Conservation (phyloP, 768 basidiomycete genomes). For the Sporobolomyces pararoseus region DNA sequence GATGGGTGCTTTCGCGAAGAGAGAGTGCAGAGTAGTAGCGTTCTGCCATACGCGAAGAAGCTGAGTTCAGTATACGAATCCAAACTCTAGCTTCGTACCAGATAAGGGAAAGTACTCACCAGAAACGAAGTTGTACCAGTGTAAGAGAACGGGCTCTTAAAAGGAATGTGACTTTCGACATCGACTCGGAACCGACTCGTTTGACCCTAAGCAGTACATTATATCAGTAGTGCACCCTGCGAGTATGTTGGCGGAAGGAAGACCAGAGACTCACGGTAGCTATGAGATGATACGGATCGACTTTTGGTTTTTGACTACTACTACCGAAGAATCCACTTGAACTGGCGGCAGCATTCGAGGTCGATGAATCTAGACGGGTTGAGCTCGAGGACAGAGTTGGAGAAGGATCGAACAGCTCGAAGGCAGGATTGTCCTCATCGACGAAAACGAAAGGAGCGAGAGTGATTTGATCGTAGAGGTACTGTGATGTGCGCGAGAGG, state of each 20-base stretch:
- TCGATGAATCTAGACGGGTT: slow-evolving; percentile 13
- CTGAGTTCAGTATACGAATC: too few relatives aligned
- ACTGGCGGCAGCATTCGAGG: slow-evolving; percentile 4
- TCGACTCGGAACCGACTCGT: slow-evolving; percentile 41
- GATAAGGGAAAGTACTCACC: slow-evolving; percentile 14
- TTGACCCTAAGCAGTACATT: too few relatives aligned
- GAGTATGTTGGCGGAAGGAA: background rate
- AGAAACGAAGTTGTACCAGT: slow-evolving; percentile 48
- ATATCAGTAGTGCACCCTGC: background rate
- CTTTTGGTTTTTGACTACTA: slow-evolving; percentile 62
- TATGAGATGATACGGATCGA: slow-evolving; percentile 91
- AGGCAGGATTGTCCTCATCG: slow-evolving; percentile 60
- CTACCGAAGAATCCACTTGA: slow-evolving; percentile 48
- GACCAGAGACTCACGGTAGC: slow-evolving; percentile 58
- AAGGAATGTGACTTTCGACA: slow-evolving; percentile 46
- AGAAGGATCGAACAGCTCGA: slow-evolving; percentile 41
- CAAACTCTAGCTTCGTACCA: too few relatives aligned
- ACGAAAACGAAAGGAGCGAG: slow-evolving; percentile 96
- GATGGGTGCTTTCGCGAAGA: slow-evolving; percentile 47
- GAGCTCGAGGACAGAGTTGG: slow-evolving; percentile 13
- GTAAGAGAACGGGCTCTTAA: slow-evolving; percentile 49
- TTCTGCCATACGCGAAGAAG: too few relatives aligned
- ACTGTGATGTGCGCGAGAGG: too few relatives aligned
- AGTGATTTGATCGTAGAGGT: slow-evolving; percentile 92
- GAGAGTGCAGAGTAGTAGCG: slow-evolving; percentile 44